Evolutionary conservation across 2,329 filamentous ascomycete genomes (phyloP), one percentile per base, ranked within the genome.

Genomic region (Anisogramma anomala): DNA sequence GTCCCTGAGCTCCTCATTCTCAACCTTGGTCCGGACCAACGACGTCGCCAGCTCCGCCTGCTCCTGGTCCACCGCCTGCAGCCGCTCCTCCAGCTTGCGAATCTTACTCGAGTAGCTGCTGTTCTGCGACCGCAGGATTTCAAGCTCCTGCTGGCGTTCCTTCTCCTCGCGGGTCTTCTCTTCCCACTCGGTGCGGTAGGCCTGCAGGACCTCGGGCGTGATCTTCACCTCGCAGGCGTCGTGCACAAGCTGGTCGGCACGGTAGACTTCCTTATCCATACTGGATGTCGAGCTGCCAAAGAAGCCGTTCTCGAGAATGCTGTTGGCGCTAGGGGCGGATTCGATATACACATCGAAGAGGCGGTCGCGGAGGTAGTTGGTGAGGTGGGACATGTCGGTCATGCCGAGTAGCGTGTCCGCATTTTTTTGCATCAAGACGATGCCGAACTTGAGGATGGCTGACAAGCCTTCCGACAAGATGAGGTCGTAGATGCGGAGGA

Each of bases 291-390:
- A 89, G 58, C 82, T 89, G 46, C 91, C 91, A 55, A 98, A 98
- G 69, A 98, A 98, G 11, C 91, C 91, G 32, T 87, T 94, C 60
- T 98, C 91, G 1, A 96, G 74, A 35, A 98, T 82, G 13, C 87
- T 94, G 37, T 80, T 87, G n/a, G 87, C 81, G 3, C 87, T 94
- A 0, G 91, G 91, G 6, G 87, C 77, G 52, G 87, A 84, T 61
- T 98, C 91, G 48, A 98, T 95, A 60, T 98, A 98, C 28, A 87
- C 87, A 55, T 98, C 91, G 49, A 98, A 98, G 0, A 98, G 57
- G 50, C 83, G 84, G 60, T 98, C 91, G 58, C 95, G 94, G 19
- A 98, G 69, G 63, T 93, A 95, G 3, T 74, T 83, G 1, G 87
- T 94, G 36, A 98, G 71, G 31, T 84, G 77, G 36, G 79, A 72